Base-by-base conservation (phyloP, 805 yeast genomes). In the Candida ulmi region DNA sequence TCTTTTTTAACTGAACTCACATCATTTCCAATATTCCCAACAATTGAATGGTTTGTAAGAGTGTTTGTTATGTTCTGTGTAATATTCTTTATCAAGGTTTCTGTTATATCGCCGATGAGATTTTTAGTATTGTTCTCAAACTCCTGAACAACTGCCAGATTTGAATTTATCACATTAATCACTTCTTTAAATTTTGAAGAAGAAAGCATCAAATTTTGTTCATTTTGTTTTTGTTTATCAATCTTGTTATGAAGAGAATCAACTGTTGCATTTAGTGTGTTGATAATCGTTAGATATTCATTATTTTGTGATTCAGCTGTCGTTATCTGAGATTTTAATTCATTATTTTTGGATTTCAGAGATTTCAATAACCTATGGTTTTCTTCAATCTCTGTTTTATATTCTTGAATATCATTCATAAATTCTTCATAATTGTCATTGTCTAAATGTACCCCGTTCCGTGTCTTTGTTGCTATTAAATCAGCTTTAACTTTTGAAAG, bases 401-500 rank as follows among this genome's bases (percentile, higher is more conserved):
- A 63, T 43, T 68, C 74, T 41, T 74, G 78, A 15, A 71, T 56
- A 38, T 74, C 74, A 38, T 61, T 62, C 49, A 71, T 68, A 25
- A 76, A 40, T 33, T 72, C 74, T 36, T 71, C 72, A 50, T 81
- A 81, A 53, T 79, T 79, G 13, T 63, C 69, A 24, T 74, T 75
- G 50, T 78, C 77, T 71, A 85, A 60, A 51, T 66, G 80, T 18
- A 84, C 69, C 2, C 90, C 88, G 45, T 80, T 83, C 53, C 74
- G 80, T 9, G 65, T 62, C 44, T 81, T 69, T 0, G 87, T 71
- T 0, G 90, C 82, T 29, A 68, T 54, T 29, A 83, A 59, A 56
- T 85, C 93, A 51, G 53, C 74, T 68, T 50, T 80, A 44, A 52
- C 64, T 60, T 47, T 78, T 46, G 58, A 74, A 61, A 57, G 66